Conservation (phyloP, 163 green algal species). For the Scenedesmus sp. region DNA sequence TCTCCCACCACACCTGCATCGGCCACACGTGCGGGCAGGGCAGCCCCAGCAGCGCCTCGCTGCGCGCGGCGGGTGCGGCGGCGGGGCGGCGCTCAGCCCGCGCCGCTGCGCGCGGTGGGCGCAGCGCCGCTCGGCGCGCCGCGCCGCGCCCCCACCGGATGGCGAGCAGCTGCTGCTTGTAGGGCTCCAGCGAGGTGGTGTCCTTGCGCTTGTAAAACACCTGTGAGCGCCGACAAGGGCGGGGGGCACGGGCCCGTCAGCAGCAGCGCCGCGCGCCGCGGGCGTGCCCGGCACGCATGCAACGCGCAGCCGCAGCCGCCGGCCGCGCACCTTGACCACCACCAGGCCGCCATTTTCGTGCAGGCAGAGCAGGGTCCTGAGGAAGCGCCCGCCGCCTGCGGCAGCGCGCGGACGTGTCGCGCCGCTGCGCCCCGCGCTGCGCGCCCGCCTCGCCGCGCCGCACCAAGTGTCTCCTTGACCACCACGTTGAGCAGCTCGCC, state of each 20-base stretch:
- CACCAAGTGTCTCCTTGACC: slow-evolving; percentile 82
- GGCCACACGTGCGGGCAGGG: slow-evolving; percentile 80
- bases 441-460: background rate
- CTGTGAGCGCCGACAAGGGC: too few species aligned
- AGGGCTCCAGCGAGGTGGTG: slow-evolving; percentile 72
- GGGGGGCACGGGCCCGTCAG: too few species aligned
- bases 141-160: too few species aligned
- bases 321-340: slow-evolving; percentile 89
- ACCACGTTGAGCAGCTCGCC: slow-evolving; percentile 75
- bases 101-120: background rate
- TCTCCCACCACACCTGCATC: slow-evolving; percentile 80
- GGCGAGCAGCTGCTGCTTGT: slow-evolving; percentile 74
- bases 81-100: too few species aligned
- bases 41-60: slow-evolving; percentile 59
- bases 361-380: slow-evolving; percentile 93
- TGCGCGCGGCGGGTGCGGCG: slow-evolving; percentile 14
- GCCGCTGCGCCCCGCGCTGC: background rate
- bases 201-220: slow-evolving; percentile 92
- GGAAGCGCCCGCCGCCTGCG: slow-evolving; percentile 82
- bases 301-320: too few species aligned
- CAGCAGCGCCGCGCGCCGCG: too few species aligned
- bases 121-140: too few species aligned
- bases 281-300: too few species aligned
- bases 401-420: background rate
- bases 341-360: slow-evolving; percentile 91